These are phyloP conservation scores for Mucor velutinosus DNA, from an alignment of 371 early-diverging fungal species.

Conservation along the genomic window DNA sequence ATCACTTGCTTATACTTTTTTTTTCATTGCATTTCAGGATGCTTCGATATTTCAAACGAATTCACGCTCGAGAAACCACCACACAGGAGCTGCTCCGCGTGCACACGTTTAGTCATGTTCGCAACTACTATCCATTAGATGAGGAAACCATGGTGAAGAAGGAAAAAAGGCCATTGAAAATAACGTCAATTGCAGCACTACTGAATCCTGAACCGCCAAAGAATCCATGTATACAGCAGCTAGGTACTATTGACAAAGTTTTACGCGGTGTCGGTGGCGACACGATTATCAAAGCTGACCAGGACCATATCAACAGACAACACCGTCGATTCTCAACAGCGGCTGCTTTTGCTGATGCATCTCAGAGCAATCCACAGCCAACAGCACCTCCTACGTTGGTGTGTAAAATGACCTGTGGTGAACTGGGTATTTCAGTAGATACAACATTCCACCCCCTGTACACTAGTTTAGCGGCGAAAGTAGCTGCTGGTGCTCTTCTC, in stretches of 20 bases:
- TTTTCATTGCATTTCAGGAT: neutral
- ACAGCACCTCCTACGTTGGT: slow-evolving; percentile 53
- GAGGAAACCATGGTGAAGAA: slow-evolving; percentile 12
- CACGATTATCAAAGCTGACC: slow-evolving; percentile 30
- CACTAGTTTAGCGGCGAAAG: slow-evolving; percentile 53
- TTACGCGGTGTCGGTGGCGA: slow-evolving; percentile 45
- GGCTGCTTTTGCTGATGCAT: slow-evolving; percentile 28
- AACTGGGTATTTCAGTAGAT: slow-evolving; percentile 61
- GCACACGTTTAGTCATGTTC: slow-evolving; percentile 57
- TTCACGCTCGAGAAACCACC: slow-evolving; percentile 57
- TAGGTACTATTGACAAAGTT: neutral
- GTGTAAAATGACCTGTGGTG: slow-evolving; percentile 59
- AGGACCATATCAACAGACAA: slow-evolving; percentile 32
- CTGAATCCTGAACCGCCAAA: slow-evolving; percentile 27
- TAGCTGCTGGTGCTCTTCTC: slow-evolving; percentile 63
- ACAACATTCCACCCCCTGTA: slow-evolving; percentile 62
- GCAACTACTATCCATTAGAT: slow-evolving; percentile 50
- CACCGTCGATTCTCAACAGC: slow-evolving; percentile 41
- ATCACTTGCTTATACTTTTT: neutral
- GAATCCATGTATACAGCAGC: neutral
- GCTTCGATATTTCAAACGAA: slow-evolving; percentile 51
- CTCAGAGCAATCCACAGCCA: slow-evolving; percentile 24
- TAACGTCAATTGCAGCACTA: slow-evolving; percentile 45
- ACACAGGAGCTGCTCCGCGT: slow-evolving; percentile 54
- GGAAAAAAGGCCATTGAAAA: slow-evolving; percentile 23